phyloP scores from a whole-genome alignment of 129 eudicot species.

The Centella asiatica region DNA sequence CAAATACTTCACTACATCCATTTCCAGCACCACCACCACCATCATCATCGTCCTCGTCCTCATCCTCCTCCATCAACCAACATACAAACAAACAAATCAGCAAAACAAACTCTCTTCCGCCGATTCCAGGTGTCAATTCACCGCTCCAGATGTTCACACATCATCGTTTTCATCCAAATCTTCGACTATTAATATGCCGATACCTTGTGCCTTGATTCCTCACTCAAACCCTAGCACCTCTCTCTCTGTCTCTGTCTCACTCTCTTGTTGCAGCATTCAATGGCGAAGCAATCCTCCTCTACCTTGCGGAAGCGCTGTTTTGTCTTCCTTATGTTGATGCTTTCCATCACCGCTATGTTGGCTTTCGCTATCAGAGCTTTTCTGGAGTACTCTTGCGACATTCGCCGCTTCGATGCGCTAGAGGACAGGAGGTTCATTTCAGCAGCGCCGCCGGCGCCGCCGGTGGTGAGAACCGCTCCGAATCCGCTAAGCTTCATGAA shows the following conservation, averaged over 20 bases:
- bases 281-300: constrained; percentile 45
- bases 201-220: not conserved
- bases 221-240: constrained; percentile 30
- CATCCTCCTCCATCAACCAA: too few relatives aligned
- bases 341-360: constrained; percentile 53
- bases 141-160: constrained; percentile 10
- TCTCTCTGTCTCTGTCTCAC: constrained; percentile 46
- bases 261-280: not conserved
- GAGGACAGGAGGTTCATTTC: constrained; percentile 14
- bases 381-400: constrained; percentile 43
- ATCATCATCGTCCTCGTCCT: too few relatives aligned
- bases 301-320: constrained; percentile 52
- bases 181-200: constrained; percentile 16
- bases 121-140: constrained; percentile 4
- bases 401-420: constrained; percentile 17
- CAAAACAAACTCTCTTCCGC: too few relatives aligned
- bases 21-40: too few relatives aligned
- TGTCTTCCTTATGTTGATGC: constrained; percentile 31
- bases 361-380: constrained; percentile 61
- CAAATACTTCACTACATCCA: too few relatives aligned
- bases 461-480: constrained; percentile 15
- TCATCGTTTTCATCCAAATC: constrained; percentile 7
- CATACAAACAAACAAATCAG: not conserved
- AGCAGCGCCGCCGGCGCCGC: constrained; percentile 6
- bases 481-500: constrained; percentile 85